A percentile compares a stretch with the other conserved stretches of the same genome.
Evolutionary conservation across 2,329 filamentous ascomycete species (phyloP).

Genomic region (Pseudogymnoascus sp.): DNA sequence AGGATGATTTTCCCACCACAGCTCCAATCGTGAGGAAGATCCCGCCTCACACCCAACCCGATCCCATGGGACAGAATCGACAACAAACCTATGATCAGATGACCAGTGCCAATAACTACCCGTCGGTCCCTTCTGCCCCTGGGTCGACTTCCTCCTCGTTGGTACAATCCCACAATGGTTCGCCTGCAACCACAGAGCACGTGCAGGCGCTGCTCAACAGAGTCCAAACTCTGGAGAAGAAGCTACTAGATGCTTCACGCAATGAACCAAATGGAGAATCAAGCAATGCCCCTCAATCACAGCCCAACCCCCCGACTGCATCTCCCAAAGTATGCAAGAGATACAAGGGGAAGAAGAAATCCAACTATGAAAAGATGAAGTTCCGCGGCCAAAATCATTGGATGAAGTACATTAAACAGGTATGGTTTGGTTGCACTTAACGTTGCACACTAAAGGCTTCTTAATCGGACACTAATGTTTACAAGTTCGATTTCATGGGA

Average conservation of each 20-base stretch:
- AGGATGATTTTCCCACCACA: conserved; percentile 5
- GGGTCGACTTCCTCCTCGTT: neutral
- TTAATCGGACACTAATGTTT: neutral
- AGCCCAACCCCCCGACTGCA: neutral
- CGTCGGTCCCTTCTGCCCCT: neutral
- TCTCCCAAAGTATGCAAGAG: neutral
- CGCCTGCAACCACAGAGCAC: conserved; percentile 1
- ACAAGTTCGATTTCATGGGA: neutral
- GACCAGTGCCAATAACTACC: neutral
- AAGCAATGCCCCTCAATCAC: neutral
- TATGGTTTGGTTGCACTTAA: conserved; percentile 8
- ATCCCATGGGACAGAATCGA: neutral
- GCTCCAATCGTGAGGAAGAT: neutral
- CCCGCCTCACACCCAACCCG: neutral
- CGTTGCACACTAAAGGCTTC: no score
- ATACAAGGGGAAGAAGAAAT: neutral
- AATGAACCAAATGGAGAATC: neutral
- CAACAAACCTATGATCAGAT: neutral
- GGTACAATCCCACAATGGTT: neutral
- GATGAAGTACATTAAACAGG: conserved; percentile 21
- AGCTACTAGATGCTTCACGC: neutral
- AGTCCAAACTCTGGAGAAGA: conserved; percentile 9
- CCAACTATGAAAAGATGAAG: conserved; percentile 17
- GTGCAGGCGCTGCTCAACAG: neutral
- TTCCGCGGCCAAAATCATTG: conserved; percentile 24